phyloP scores from a whole-genome alignment of 371 early-diverging fungal species.

The Lichtheimia corymbifera region DNA sequence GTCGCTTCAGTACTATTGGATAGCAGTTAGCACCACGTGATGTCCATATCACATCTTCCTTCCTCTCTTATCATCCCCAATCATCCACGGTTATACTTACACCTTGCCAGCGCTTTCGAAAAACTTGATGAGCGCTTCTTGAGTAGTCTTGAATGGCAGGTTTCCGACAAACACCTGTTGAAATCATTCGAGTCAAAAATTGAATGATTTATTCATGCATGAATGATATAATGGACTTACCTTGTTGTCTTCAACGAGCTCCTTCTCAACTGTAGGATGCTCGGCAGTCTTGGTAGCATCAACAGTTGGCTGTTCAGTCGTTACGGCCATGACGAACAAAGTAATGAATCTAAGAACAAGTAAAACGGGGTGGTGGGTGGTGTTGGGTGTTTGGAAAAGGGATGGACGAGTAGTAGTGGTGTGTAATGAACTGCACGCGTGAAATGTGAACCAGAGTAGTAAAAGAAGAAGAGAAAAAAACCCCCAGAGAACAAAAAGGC shows the following conservation, averaged over 20 bases:
- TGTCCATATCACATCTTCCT: background rate
- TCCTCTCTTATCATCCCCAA: background rate
- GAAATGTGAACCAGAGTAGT: constrained; percentile 1
- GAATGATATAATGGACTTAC: background rate
- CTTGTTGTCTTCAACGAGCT: constrained; percentile 4
- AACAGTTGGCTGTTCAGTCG: constrained; percentile 5
- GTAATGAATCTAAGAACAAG: background rate
- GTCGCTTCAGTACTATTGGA: constrained; percentile 55
- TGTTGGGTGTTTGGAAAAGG: background rate
- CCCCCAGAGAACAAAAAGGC: background rate
- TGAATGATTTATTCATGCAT: background rate
- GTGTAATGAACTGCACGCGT: constrained; percentile 2
- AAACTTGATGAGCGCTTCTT: constrained; percentile 73
- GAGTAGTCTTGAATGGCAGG: constrained; percentile 82
- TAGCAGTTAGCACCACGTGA: background rate
- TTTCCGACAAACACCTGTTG: constrained; percentile 86
- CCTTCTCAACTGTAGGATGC: constrained; percentile 1
- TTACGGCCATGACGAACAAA: constrained; percentile 4
- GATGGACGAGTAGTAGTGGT: background rate
- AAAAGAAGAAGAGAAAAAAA: constrained; percentile 2
- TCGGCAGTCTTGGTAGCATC: constrained; percentile 1
- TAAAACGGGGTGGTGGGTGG: constrained; percentile 1
- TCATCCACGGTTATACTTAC: constrained; percentile 45
- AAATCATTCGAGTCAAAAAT: background rate
- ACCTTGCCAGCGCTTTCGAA: constrained; percentile 78